A percentile compares a stretch with the other conserved stretches of the same genome.
These are phyloP conservation scores for Clavispora carvajalis DNA, from an alignment of 805 yeast species.

Conservation along the genomic window DNA sequence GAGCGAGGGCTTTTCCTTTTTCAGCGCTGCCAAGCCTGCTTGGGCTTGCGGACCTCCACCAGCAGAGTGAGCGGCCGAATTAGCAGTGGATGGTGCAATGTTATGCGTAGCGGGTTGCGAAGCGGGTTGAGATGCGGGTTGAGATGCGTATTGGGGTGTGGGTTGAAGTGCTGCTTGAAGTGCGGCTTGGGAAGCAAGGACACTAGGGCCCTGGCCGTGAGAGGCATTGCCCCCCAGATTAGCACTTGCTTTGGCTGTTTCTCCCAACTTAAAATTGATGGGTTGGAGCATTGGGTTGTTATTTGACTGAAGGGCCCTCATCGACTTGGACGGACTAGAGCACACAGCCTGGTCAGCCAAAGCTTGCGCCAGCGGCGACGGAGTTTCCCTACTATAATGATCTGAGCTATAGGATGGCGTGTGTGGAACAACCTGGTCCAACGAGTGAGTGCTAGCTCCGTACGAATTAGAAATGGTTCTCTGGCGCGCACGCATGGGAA, in stretches of 20 bases:
- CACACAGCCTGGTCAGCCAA: conserved; percentile 15
- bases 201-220: too few relatives aligned
- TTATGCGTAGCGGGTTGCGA: too few relatives aligned
- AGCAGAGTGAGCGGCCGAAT: too few relatives aligned
- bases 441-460: conserved; percentile 3
- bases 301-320: conserved; percentile 47
- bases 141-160: too few relatives aligned
- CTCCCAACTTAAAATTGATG: conserved; percentile 39
- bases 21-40: conserved; percentile 15
- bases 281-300: conserved; percentile 50
- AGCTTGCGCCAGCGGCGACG: conserved; percentile 31
- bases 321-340: conserved; percentile 35
- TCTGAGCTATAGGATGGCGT: conserved; percentile 13
- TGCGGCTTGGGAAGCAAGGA: too few relatives aligned
- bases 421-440: conserved; percentile 1
- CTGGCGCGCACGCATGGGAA: conserved; percentile 26
- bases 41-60: too few relatives aligned
- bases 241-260: not conserved
- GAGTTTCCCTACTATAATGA: conserved; percentile 18
- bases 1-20: conserved; percentile 49
- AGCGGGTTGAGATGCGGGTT: too few relatives aligned
- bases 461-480: conserved; percentile 36
- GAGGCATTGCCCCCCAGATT: too few relatives aligned
- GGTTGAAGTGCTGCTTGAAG: too few relatives aligned
- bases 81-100: too few relatives aligned